phyloP scores from a whole-genome alignment of 1,284 basidiomycete species.

The Marasmius oreades region DNA sequence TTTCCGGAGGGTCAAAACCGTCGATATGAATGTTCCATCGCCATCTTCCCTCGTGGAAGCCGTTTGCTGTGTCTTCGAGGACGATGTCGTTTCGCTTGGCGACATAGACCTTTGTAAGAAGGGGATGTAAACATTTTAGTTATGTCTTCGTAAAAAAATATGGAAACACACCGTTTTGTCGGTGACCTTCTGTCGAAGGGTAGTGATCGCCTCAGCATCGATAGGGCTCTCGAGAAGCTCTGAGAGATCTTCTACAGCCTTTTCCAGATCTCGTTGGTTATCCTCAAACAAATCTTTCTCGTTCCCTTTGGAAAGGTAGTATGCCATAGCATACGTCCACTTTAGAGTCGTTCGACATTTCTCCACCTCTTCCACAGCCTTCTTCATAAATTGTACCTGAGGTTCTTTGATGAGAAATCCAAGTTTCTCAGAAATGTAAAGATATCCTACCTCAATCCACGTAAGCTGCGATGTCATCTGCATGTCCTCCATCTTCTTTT shows the following conservation, averaged over 20 bases:
- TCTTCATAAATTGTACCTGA: conserved; percentile 90
- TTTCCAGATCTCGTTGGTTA: conserved; percentile 94
- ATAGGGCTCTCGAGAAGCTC: conserved; percentile 91
- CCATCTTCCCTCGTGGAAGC: conserved; percentile 88
- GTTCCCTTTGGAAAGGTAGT: conserved; percentile 86
- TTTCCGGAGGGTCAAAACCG: conserved; percentile 50
- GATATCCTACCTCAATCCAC: conserved; percentile 84
- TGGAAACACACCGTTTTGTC: conserved; percentile 77
- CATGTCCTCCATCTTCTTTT: conserved; percentile 99
- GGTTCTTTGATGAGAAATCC: neutral
- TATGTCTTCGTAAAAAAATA: conserved; percentile 6
- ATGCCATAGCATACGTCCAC: conserved; percentile 99
- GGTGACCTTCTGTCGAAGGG: conserved; percentile 87
- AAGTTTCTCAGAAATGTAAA: neutral
- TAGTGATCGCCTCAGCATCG: conserved; percentile 79
- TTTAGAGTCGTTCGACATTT: conserved; percentile 95
- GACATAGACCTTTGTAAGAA: conserved; percentile 74
- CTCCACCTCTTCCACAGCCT: conserved; percentile 89
- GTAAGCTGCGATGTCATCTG: conserved; percentile 88
- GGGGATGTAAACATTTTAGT: neutral
- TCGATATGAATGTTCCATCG: conserved; percentile 66
- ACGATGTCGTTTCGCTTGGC: conserved; percentile 95
- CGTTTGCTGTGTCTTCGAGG: conserved; percentile 89
- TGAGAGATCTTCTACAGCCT: conserved; percentile 92
- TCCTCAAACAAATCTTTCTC: conserved; percentile 97